Conservation (phyloP, 192 early-diverging fungal genomes). For the Phycomyces nitens region DNA sequence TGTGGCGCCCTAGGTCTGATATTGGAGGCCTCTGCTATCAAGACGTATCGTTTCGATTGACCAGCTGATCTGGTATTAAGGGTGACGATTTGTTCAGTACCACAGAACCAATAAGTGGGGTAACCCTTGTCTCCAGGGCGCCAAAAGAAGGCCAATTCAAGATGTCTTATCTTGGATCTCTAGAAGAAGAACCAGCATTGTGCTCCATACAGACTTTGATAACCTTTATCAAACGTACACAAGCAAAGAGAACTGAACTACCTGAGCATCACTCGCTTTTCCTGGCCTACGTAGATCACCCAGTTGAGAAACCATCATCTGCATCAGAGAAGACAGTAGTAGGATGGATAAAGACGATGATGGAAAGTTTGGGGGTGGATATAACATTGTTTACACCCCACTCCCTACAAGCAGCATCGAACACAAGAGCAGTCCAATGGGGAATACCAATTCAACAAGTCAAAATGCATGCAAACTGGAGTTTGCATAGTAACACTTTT, state of each 20-base stretch:
- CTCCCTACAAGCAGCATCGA: not conserved
- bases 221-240: not conserved
- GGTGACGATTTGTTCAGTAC: no score
- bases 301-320: not conserved
- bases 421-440: constrained; percentile 2
- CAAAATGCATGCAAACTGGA: not conserved
- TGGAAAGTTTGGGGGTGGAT: not conserved
- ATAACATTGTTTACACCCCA: not conserved
- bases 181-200: not conserved
- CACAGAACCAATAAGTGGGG: not conserved
- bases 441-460: not conserved
- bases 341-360: not conserved
- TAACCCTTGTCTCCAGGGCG: not conserved
- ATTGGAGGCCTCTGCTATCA: not conserved
- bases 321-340: not conserved
- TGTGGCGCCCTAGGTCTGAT: constrained; percentile 2
- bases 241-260: not conserved
- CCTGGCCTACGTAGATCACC: not conserved
- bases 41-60: not conserved
- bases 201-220: not conserved
- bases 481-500: no score
- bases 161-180: not conserved
- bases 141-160: constrained; percentile 7
- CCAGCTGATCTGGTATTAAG: no score
- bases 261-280: not conserved